Evolutionary conservation across 2,329 filamentous ascomycete species (phyloP), one percentile per base, ranked within the genome.

Genomic region (Talaromyces atroroseus): DNA sequence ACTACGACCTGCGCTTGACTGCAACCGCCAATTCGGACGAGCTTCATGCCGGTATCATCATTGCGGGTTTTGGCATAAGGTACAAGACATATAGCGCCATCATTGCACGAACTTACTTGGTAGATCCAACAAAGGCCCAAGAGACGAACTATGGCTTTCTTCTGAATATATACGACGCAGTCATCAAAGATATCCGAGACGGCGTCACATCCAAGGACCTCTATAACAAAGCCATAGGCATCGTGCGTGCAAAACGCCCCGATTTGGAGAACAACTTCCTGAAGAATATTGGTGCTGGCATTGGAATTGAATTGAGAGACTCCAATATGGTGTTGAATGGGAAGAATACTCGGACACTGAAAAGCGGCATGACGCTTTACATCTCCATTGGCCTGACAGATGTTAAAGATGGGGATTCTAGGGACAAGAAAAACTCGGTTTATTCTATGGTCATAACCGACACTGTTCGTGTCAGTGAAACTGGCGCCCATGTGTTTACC

Each of bases 31-130:
- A 95, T 69, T 85, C 90, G 65, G 92, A 90, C 59, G 85, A 85
- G 61, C 80, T 99, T 20, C 90, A 96, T 69, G 86, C 92, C 0
- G 95, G 94, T 40, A 90, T 96, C 65, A 99, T 99, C 65, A 85
- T 99, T 64, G 89, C 91, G 6, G 90, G 89, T 1, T 85, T 99
- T 74, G 94, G 94, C 53, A 81, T 99, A 60, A 85, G 94, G 62
- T 99, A 99, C 76, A 94, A 94, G 75, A 95, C 91, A 1, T 99
- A 99, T 74, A 92, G 89, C 69, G 95, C 92, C 2, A 84, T 91
- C 59, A 90, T 99, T 63, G 91, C 89, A 12, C 86, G 94, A 62
- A 97, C 95, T 7, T 99, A 96, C 72, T 81, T 99, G 59, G 92
- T 99, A 48, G 95, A 97, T 65, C 95, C 95, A 16, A 96, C 94